Evolutionary conservation across 2,329 filamentous ascomycete genomes (phyloP).

Genomic region (Lizonia empirigonia): DNA sequence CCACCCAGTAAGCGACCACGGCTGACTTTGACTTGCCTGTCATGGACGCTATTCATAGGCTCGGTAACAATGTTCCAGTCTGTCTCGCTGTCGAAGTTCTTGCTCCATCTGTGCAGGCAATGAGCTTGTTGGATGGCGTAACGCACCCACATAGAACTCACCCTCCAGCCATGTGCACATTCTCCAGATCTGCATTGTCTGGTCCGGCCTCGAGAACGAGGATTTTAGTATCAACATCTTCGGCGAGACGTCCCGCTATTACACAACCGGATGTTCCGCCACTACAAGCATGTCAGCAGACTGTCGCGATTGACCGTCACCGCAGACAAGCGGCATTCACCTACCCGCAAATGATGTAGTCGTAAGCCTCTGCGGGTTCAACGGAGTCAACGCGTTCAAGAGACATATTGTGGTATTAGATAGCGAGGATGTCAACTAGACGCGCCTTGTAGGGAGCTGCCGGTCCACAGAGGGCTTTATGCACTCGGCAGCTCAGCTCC

Average conservation of each 20-base stretch:
- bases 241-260: conserved; percentile 55
- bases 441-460: not conserved
- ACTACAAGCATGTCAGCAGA: conserved; percentile 20
- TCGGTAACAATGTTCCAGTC: conserved; percentile 59
- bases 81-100: conserved; percentile 56
- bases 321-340: not conserved
- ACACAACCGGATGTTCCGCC: conserved; percentile 58
- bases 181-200: conserved; percentile 54
- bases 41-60: conserved; percentile 48
- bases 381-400: conserved; percentile 27
- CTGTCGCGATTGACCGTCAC: too few species aligned
- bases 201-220: conserved; percentile 57
- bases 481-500: not conserved
- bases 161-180: conserved; percentile 59
- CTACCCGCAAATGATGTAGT: conserved; percentile 39
- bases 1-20: conserved; percentile 59
- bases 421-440: not conserved
- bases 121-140: not conserved
- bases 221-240: conserved; percentile 50
- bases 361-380: conserved; percentile 26
- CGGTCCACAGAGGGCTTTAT: conserved; percentile 4
- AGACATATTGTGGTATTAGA: conserved; percentile 18
- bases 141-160: conserved; percentile 19
- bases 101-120: conserved; percentile 46
- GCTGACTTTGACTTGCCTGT: conserved; percentile 55